Evolutionary conservation across 306 rosid genomes (phyloP), one percentile per base, ranked within the genome.

Genomic region (Lagenaria siceraria): DNA sequence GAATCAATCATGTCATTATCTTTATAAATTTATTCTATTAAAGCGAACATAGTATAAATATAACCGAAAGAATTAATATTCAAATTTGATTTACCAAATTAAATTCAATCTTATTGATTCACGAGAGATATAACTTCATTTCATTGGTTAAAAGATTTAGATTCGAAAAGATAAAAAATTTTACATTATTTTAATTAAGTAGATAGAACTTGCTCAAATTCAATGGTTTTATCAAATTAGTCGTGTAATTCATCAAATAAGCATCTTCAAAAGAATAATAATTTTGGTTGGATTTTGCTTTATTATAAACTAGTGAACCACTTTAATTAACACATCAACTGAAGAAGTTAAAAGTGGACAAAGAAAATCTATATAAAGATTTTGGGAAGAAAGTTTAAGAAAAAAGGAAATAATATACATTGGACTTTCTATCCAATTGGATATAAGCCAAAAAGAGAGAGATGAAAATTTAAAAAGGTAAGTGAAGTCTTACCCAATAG

Each of bases 341-440:
- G 42, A 56, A 72, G 42, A 49, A 49, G 43, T 49, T 43, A 72
- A 72, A 72, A 72, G 76, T 29, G 42, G 76, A 72, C 27, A 48
- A 69, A 69, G 60, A 72, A 72, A 72, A 72, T 72, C 76, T 72
- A 49, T 15, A 46, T 15, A 72, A 72, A 72, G 38, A 72, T 72
- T 72, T 72, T 49, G 76, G 60, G 54, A 72, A 29, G 33, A 72
- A 72, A 48, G 3, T 27, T 42, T 27, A 25, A 25, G 59, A 72
- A 49, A 70, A 70, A 70, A 43, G 56, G 38, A 71, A 48, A 27
- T 71, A 25, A 71, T 72, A 24, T 27, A 24, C 38, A 9, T 72
- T 72, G 60, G 42, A 72, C 76, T 72, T 72, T 72, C 60, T 8
- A 35, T 49, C 27, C 60, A 27, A 27, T 72, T 49, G 76, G 60